These are phyloP conservation scores for Beta vulgaris DNA, from an alignment of 148 eudicot species.

Conservation along the genomic window DNA sequence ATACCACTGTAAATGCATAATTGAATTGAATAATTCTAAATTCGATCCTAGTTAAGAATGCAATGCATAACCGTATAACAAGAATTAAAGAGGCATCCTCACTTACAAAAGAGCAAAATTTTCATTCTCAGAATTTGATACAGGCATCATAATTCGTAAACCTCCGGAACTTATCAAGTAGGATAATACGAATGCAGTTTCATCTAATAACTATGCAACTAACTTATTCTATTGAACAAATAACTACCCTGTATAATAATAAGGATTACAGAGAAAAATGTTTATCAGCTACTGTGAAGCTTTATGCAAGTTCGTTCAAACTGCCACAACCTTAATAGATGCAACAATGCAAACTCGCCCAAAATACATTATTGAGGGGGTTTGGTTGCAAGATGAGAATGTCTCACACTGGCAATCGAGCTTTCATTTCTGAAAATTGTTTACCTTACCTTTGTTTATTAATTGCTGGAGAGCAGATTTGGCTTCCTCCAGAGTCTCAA, in stretches of 20 bases:
- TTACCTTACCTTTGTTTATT: conserved; percentile 54
- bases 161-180: neutral
- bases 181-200: neutral
- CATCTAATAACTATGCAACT: neutral
- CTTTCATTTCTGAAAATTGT: conserved; percentile 55
- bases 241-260: conserved; percentile 18
- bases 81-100: neutral
- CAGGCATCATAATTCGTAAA: neutral
- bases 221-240: conserved; percentile 22
- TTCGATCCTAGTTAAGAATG: too few species aligned
- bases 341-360: conserved; percentile 11
- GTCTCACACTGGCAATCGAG: neutral
- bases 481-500: conserved; percentile 94
- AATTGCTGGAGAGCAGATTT: conserved; percentile 76
- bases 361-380: neutral
- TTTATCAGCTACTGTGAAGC: conserved; percentile 3
- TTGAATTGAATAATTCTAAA: too few species aligned
- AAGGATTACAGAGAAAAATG: neutral
- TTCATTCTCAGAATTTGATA: neutral
- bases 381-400: neutral
- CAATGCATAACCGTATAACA: neutral
- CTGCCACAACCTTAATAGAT: conserved; percentile 4
- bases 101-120: conserved; percentile 7
- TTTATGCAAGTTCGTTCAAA: too few species aligned
- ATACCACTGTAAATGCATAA: too few species aligned